Evolutionary conservation across 257 asterid species (phyloP), one percentile per base, ranked within the genome.

Genomic region (Gentiana macrophylla): DNA sequence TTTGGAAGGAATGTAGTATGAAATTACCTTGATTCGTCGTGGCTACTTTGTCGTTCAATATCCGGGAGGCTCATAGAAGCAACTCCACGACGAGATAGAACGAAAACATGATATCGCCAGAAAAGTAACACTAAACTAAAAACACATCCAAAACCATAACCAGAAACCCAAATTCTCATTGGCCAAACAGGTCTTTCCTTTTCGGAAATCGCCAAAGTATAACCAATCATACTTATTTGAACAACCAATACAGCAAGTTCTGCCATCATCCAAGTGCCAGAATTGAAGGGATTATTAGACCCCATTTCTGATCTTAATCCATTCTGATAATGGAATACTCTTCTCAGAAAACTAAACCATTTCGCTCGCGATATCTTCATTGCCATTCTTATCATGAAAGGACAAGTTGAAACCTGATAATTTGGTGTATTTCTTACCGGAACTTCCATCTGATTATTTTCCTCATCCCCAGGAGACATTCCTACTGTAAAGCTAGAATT

Each of bases 171-270:
- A 15, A 84, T 55, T 63, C 97, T 74, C 95, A 91, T 87, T 10
- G 95, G 98, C 96, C 96, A 91, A 65, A 85, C 81, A 3, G 97
- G 97, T 8, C 70, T 84, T 67, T 91, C 98, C 53, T 24, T 71
- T 62, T 66, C 70, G 48, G 98, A 72, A n/a, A 79, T 59, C 34
- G 71, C 49, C 54, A 91, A 57, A 37, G 86, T 76, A 54, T 75
- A 74, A 3, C 63, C 50, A 6, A 79, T 67, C 56, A 71, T 15
- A 33, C 62, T 49, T 55, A 84, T 72, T 61, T 91, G 98, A 56
- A 83, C 70, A 33, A 52, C 73, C 64, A 81, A 69, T 8, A 77
- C 72, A 6, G 80, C 32, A 51, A 77, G 69, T 55, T 91, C 98
- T 74, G 80, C 72, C 47, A 81, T 34, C 83, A 91, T 83, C 95